A percentile compares a stretch with the other conserved stretches of the same genome.
Conservation (phyloP, 306 rosid species). For the Dryas octopetala region DNA sequence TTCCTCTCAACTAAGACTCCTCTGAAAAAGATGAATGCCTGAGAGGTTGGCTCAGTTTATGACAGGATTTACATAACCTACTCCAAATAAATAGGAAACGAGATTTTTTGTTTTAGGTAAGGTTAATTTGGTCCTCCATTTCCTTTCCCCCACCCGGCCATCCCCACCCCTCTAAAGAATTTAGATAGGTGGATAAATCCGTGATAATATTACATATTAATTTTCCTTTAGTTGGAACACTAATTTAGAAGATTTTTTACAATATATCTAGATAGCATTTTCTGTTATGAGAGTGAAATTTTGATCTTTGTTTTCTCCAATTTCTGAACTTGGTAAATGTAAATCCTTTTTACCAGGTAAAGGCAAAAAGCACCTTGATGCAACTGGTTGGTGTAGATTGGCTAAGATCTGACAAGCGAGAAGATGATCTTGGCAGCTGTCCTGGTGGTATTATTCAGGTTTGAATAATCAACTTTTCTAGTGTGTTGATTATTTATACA, state of each 20-base stretch:
- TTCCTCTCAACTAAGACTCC: too few relatives aligned
- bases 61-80: background rate
- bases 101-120: too few relatives aligned
- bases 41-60: background rate
- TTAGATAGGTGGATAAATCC: too few relatives aligned
- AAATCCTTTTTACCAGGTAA: constrained; percentile 45
- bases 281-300: background rate
- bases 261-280: background rate
- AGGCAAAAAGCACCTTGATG: constrained; percentile 67
- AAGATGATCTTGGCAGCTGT: constrained; percentile 71
- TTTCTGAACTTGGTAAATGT: background rate
- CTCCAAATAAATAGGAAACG: too few relatives aligned
- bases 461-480: constrained; percentile 15
- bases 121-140: too few relatives aligned
- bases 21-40: background rate
- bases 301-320: background rate
- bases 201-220: too few relatives aligned
- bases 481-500: constrained; percentile 1
- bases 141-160: too few relatives aligned
- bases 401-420: constrained; percentile 60
- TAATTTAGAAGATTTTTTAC: too few relatives aligned
- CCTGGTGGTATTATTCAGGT: constrained; percentile 74
- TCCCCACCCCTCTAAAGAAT: too few relatives aligned
- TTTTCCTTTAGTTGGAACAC: too few relatives aligned
- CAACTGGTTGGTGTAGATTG: constrained; percentile 86